Evolutionary conservation across 306 rosid genomes (phyloP).

Genomic region (Luffa acutangula): DNA sequence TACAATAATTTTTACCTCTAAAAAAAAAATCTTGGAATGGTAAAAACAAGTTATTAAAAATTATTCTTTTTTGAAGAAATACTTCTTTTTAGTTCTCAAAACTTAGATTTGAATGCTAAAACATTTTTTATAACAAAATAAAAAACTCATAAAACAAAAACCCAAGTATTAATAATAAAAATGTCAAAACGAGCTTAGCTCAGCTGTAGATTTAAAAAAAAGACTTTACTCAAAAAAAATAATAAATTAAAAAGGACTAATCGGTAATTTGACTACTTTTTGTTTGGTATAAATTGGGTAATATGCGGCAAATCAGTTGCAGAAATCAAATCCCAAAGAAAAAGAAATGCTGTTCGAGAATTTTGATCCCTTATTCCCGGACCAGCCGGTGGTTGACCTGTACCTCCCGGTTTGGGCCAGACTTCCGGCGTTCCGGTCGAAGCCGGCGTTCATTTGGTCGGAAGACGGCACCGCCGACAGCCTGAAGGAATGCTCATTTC

Average conservation of each 20-base stretch:
- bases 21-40: too few species aligned
- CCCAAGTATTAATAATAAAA: too few species aligned
- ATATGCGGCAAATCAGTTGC: slow-evolving; percentile 1
- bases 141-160: too few species aligned
- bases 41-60: too few species aligned
- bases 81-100: too few species aligned
- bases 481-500: not conserved
- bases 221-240: not conserved
- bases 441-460: slow-evolving; percentile 72
- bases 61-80: too few species aligned
- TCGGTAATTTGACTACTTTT: not conserved
- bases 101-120: too few species aligned
- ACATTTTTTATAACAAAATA: too few species aligned
- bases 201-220: too few species aligned
- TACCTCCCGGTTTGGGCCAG: slow-evolving; percentile 69
- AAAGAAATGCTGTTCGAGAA: slow-evolving; percentile 45
- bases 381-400: slow-evolving; percentile 70
- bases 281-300: not conserved
- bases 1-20: too few species aligned
- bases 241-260: not conserved
- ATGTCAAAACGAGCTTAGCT: too few species aligned
- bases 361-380: slow-evolving; percentile 67
- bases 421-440: slow-evolving; percentile 47
- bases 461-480: slow-evolving; percentile 9
- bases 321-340: not conserved